Base-by-base conservation (phyloP, 2,329 filamentous ascomycete genomes). In the Aureobasidium sp. region DNA sequence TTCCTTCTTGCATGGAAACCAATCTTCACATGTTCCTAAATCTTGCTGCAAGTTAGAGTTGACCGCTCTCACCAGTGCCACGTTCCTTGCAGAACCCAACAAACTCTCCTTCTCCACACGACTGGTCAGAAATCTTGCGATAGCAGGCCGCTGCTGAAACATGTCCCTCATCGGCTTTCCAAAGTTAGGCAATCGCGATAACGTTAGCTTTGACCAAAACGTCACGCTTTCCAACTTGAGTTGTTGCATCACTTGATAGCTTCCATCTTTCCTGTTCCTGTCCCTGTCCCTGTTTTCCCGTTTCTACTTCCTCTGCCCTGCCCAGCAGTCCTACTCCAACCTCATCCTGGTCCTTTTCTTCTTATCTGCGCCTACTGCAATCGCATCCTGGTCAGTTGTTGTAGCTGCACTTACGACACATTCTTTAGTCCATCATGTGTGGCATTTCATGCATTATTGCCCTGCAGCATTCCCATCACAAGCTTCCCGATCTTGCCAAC, bases 381-480 rank as follows among this genome's bases (percentile, higher is more conserved):
- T 23, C 4, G 42, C 43, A 47, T 25, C 47, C 56, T 59, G 65
- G 33, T 58, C 51, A 20, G 33, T 54, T 67, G n/a, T 50, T 60
- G 31, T 47, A 48, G 27, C 45, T 59, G 51, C 55, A 67, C 45
- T 31, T 58, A 36, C 31, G 50, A 3, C 36, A 40, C 43, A 61
- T 55, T 31, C 27, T 54, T 42, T 50, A 25, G 20, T 6, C 38
- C 36, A 71, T 43, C 65, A 75, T 75, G 73, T 75, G 73, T 67
- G 73, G 73, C 54, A 74, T 74, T 25, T 71, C 70, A 40, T 75
- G 73, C 62, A 71, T 74, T 31, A 60, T 75, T 33, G 64, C 66
- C 64, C 47, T 72, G 36, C 60, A 67, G 38, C 43, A 59, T 45
- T 63, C 66, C 25, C 63, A 69, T n/a, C 66, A 67, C 16, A 66